A percentile compares a stretch with the other conserved stretches of the same genome.
These are phyloP conservation scores for Colletotrichum sp. DNA, from an alignment of 2,329 filamentous ascomycete species.

Conservation along the genomic window DNA sequence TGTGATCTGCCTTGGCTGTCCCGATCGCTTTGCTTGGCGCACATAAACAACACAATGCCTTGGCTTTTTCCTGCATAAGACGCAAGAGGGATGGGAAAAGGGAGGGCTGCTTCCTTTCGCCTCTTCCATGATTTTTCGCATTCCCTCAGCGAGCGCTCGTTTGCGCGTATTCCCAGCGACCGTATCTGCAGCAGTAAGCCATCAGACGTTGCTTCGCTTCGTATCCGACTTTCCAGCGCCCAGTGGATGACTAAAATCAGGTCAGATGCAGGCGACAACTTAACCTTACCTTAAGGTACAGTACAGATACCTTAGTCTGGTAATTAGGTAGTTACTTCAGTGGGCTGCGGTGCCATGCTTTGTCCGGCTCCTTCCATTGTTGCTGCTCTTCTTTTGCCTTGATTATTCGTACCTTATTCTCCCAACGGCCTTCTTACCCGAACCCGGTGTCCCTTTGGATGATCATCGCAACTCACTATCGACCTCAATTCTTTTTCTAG, in stretches of 20 bases:
- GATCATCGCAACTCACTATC: background rate
- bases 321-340: background rate
- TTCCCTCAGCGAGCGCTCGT: background rate
- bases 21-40: slow-evolving; percentile 18
- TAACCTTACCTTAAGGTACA: background rate
- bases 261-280: background rate
- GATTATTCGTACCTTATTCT: background rate
- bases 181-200: background rate
- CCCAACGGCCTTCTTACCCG: background rate
- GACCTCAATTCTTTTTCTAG: background rate
- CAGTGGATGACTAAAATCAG: background rate
- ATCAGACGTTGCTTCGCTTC: background rate
- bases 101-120: background rate
- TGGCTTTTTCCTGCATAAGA: background rate
- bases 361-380: background rate
- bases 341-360: background rate
- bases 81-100: background rate
- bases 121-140: background rate
- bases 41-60: background rate
- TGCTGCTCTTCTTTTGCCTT: background rate
- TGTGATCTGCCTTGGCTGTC: slow-evolving; percentile 19
- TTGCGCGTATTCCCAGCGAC: background rate
- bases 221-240: background rate
- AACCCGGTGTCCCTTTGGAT: background rate
- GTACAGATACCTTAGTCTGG: background rate